Base-by-base conservation (phyloP, 352 stramenopile species). In the Pythium utonaiense region DNA sequence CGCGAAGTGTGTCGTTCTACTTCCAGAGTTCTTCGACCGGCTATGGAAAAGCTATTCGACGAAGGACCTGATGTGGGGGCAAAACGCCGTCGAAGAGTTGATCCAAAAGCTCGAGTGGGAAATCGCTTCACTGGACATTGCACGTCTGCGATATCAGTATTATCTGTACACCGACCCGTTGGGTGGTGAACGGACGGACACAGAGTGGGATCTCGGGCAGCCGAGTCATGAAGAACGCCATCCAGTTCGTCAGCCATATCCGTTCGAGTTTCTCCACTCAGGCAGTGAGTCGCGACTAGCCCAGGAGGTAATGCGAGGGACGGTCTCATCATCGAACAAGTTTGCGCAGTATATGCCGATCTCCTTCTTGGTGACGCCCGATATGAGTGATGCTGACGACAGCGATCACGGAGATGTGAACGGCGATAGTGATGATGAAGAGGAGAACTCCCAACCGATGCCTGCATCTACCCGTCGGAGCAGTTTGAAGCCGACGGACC, bases 11-110 rank as follows among this genome's bases (percentile, higher is more conserved):
- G 84, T 91, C 22, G 86, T 95, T 14, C 60, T 95, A 3, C 69
- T 94, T 55, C 86, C 86, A 3, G 86, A 95, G 49, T 95, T 95
- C 54, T 95, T 95, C 56, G 86, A 95, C 22, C 81, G 84, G 14
- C 40, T 95, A 28, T 77, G 80, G 64, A 89, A 86, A 73, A 88
- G 60, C 7, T 85, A 80, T 48, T 67, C 77, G 24, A 88, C 85
- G 4, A 95, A 93, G 50, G 86, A 95, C 55, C 66, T 94, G 44
- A 78, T 93, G 16, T 95, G 86, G 86, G 83, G 84, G 0, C 70
- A 76, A 7, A 71, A 80, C 36, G 75, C 76, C 21, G 74, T 95
- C 0, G 75, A 93, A 62, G 86, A 95, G 49, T 63, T 95, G 45
- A 85, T 88, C 38, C 60, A 70, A 33, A 88, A 85, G 40, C 64